Evolutionary conservation across 1,284 basidiomycete species (phyloP), one percentile per base, ranked within the genome.

Genomic region (Heterobasidion parviporum): DNA sequence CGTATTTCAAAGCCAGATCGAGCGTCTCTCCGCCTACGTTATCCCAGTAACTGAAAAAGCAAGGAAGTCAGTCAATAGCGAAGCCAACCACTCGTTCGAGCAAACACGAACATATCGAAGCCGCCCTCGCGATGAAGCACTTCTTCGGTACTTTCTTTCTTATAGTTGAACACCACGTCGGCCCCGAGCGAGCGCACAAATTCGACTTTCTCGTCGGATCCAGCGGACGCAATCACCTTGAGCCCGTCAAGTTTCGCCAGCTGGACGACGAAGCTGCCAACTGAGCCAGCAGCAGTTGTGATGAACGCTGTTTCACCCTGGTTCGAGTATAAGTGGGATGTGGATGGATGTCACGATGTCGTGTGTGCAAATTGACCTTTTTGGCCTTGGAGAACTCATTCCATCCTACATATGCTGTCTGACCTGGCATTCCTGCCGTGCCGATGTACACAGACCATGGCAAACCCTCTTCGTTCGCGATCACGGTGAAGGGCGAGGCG

Each of bases 21-120:
- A 88, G 73, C 4, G 79, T 81, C 59, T 82, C 76, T 0, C 88
- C 88, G 2, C 89, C 87, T 54, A 87, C 84, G 65, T 79, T 76
- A 59, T 79, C 75, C 70, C 75, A 78, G 60, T 71, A 77, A 20
- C 79, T 81, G 53, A 33, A 2, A 41, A n/a, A 12, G n/a, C 38
- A 41, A 6, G 6, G 6, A 41, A 12, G 38, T 41, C 38, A 41
- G 38, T 3, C 6, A 41, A 9, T 41, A 41, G n/a, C 10, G n/a
- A 10, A 41, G 6, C 2, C 10, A 41, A n/a, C 10, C 2, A 41
- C 38, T 2, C 38, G 38, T 10, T 10, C 12, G 6, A 41, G 38
- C 3, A n/a, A 4, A n/a, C 38, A 41, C 38, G 38, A 10, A 47
- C 46, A 47, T 47, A 20, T 47, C 46, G 46, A 47, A 3, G 3